Evolutionary conservation across 2,329 filamentous ascomycete genomes (phyloP), one percentile per base, ranked within the genome.

Genomic region (Grosmannia penicillata): DNA sequence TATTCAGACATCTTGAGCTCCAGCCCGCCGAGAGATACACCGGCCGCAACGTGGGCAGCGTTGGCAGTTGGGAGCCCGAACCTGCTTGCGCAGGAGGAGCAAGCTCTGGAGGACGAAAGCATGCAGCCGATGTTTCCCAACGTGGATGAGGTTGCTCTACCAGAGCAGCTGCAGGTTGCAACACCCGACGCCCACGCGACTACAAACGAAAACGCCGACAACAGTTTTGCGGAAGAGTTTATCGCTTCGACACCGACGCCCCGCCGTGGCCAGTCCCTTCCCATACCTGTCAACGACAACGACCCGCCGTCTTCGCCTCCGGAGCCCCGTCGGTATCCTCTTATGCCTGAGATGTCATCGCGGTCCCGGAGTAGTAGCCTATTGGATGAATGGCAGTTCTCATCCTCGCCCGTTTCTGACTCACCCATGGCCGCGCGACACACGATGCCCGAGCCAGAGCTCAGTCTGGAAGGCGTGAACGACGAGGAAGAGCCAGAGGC

Each of bases 1-100:
- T 89, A 86, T 47, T 67, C 79, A 1, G 72, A 78, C 17, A 65
- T 87, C 21, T n/a, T 42, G 27, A 65, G 66, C 23, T 78, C 76
- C 2, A 78, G 68, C 44, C 61, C 66, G 24, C 45, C 47, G 27
- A 28, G 39, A 6, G 36, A 25, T n/a, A n/a, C n/a, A n/a, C n/a
- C n/a, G n/a, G n/a, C n/a, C n/a, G n/a, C n/a, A n/a, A n/a, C n/a
- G n/a, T n/a, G n/a, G n/a, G n/a, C n/a, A n/a, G n/a, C n/a, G n/a
- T n/a, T n/a, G n/a, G n/a, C n/a, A n/a, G n/a, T n/a, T n/a, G n/a
- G n/a, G n/a, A n/a, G n/a, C n/a, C n/a, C n/a, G n/a, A n/a, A n/a
- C n/a, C 5, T 21, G 15, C 27, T 23, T 21, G 21, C 22, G 6
- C n/a, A 21, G 33, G 15, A 23, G 25, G 22, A 34, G 33, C 24